Evolutionary conservation across 768 basidiomycete genomes (phyloP), one percentile per base, ranked within the genome.

Genomic region (Xerocomellus intermedius): DNA sequence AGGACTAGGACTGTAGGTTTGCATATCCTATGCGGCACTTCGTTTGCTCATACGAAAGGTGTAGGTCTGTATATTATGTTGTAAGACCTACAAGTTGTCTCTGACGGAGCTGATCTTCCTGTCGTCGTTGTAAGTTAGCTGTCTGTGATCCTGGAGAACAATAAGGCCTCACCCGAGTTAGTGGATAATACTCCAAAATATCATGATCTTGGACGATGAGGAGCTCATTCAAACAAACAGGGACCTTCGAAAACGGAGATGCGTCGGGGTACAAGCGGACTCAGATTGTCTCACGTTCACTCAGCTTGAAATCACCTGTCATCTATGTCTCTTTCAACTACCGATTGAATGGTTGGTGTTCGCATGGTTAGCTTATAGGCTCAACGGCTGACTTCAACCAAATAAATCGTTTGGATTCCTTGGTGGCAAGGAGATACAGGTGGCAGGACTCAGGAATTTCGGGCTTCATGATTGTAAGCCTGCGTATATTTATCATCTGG

Each of bases 401-500:
- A 2, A 8, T 8, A 32, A 22, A 70, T 69, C 67, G 1, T 67
- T 69, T 48, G 70, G 65, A 30, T 72, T 72, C 52, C 60, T 67
- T 12, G 69, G 59, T 5, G 61, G 69, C 2, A 60, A 62, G 37
- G 52, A 53, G 19, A 37, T 53, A 7, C 44, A 47, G 13, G 28
- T 16, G 2, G 51, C 51, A 7, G 51, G 43, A 9, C 28, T 52
- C n/a, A 36, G 51, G 16, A 46, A 52, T 14, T 39, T 52, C 10
- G 51, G 37, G 17, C 59, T 79, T 17, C 58, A 59, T 52, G 78
- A 79, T 60, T 65, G 70, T 71, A 35, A 42, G 62, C 44, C 10
- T 30, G 3, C 10, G 2, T 16, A 2, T 14, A 3, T 44, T 9
- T 33, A 21, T 12, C 9, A n/a, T 16, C 4, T 30, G 5, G 14